These are phyloP conservation scores for Gaultheria prostrata DNA, from an alignment of 148 eudicot species.

Conservation along the genomic window DNA sequence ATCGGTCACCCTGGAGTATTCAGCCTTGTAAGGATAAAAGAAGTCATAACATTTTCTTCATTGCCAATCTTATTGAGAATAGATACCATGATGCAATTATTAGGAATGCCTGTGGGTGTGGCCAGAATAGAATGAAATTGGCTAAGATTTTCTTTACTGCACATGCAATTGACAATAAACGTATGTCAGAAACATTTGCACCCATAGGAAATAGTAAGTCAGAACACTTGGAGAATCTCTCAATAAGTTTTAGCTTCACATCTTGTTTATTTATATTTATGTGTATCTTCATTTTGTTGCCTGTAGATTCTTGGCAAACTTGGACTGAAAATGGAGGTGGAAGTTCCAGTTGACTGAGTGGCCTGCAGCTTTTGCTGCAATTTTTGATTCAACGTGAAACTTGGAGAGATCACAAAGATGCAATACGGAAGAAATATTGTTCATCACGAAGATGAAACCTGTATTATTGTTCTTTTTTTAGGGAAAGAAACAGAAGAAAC, in stretches of 20 bases:
- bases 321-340: slow-evolving; percentile 8
- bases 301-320: slow-evolving; percentile 16
- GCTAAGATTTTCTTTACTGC: neutral
- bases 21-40: neutral
- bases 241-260: neutral
- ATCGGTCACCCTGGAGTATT: too few relatives aligned
- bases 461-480: neutral
- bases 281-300: neutral
- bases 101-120: neutral
- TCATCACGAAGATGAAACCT: neutral
- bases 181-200: neutral
- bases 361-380: neutral
- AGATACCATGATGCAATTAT: neutral
- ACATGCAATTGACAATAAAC: neutral
- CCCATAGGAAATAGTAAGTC: neutral
- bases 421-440: too few relatives aligned
- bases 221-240: neutral
- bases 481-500: neutral
- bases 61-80: neutral
- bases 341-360: slow-evolving; percentile 13
- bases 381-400: neutral
- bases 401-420: neutral
- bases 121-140: neutral
- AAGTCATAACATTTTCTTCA: neutral
- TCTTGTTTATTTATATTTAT: neutral